Evolutionary conservation across 371 early-diverging fungal genomes (phyloP).

Genomic region (Mucor sp.): DNA sequence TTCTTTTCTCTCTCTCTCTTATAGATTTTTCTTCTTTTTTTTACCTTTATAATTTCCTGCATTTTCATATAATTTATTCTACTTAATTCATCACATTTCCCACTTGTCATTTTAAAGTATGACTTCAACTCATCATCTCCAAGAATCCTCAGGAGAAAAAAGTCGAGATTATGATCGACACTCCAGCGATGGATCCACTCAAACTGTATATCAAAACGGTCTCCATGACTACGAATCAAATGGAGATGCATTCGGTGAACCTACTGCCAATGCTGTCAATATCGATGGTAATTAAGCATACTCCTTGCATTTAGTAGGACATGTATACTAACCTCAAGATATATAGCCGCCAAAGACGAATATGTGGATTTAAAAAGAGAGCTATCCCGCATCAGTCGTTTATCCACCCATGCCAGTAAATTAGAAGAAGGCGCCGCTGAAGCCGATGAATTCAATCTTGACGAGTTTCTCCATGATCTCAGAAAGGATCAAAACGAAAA

Average conservation of each 20-base stretch:
- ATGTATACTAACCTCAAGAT: neutral
- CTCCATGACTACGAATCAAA: neutral
- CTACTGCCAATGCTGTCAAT: constrained; percentile 20
- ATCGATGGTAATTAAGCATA: constrained; percentile 5
- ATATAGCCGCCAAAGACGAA: constrained; percentile 38
- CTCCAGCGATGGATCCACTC: constrained; percentile 21
- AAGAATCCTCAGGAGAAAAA: constrained; percentile 1
- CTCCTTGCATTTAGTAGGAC: neutral
- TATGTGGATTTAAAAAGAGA: constrained; percentile 38
- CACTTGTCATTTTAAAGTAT: constrained; percentile 3
- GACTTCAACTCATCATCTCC: constrained; percentile 16
- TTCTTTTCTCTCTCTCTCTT: neutral
- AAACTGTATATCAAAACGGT: constrained; percentile 16
- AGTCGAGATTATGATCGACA: constrained; percentile 18
- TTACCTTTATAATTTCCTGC: neutral
- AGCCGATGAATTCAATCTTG: constrained; percentile 37
- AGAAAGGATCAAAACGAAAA: constrained; percentile 15
- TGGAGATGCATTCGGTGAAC: constrained; percentile 18
- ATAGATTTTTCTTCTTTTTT: neutral
- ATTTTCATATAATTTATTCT: neutral
- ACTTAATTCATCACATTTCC: neutral
- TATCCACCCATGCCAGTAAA: constrained; percentile 10
- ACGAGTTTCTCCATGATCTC: constrained; percentile 34
- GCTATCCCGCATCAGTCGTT: constrained; percentile 34
- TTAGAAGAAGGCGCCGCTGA: constrained; percentile 30